Evolutionary conservation across 2,329 filamentous ascomycete genomes (phyloP), one percentile per base, ranked within the genome.

Genomic region (Neurospora sp.): DNA sequence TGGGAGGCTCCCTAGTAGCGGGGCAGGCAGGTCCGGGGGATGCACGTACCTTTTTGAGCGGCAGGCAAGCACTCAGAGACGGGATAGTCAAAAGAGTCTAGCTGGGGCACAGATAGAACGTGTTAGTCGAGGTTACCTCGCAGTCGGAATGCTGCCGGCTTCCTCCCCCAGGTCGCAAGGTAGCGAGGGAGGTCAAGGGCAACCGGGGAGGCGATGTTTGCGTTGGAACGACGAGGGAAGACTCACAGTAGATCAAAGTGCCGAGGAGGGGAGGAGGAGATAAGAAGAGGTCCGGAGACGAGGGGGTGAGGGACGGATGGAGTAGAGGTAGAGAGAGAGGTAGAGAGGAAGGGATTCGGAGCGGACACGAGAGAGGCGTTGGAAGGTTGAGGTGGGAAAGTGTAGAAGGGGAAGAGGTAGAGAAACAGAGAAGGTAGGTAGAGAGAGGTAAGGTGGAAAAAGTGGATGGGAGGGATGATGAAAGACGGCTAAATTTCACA

Each of bases 21-120:
- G 72, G 72, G 71, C 70, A 72, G 52, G 52, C 52, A 62, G 52
- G 52, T 36, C 52, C 28, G 52, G 52, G 52, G 52, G 68, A 71
- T 72, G 74, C 74, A 74, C 73, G 70, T 75, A 75, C 73, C 72
- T 71, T 74, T 69, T 74, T 39, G 36, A 66, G 36, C 66, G 38
- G 36, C 66, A 38, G 38, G 38, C 36, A 66, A 69, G 33, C 68
- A 36, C 67, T 62, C 23, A 8, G 15, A 33, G 28, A 62, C 6
- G 28, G 41, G n/a, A 46, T 41, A 15, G 6, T 41, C 10, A 11
- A n/a, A n/a, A 62, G 52, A 62, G 28, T 62, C 52, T 62, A n/a
- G 52, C 52, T 62, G 52, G 28, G 28, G 33, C 23, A 62, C 23
- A 36, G 28, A 62, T 8, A 62, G 23, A 12, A 23, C 52, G 52